Evolutionary conservation across 2,329 filamentous ascomycete species (phyloP).

Genomic region (Xenoacremonium recifei): DNA sequence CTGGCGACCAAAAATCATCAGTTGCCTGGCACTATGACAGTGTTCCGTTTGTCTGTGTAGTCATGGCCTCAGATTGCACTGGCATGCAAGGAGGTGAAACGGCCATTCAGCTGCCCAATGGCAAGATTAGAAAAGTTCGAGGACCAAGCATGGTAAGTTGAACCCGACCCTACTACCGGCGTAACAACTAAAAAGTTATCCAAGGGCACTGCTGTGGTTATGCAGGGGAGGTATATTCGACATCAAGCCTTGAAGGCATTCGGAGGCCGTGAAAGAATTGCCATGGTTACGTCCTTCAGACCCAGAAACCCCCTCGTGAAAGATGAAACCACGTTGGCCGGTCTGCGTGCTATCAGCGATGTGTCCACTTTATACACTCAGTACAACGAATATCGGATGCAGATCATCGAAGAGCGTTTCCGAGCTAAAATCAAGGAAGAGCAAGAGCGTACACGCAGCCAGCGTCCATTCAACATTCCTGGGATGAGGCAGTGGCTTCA

Average conservation of each 20-base stretch:
- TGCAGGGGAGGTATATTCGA: conserved; percentile 66
- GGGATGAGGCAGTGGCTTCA: conserved; percentile 15
- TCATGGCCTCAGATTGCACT: conserved; percentile 62
- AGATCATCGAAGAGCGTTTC: conserved; percentile 52
- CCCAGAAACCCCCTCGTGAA: conserved; percentile 51
- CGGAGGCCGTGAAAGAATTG: conserved; percentile 60
- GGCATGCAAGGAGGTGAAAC: conserved; percentile 66
- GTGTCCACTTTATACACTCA: conserved; percentile 11
- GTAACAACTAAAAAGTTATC: no score
- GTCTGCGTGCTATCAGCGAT: conserved; percentile 54
- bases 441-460: conserved; percentile 8
- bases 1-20: no score
- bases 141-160: conserved; percentile 40
- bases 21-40: conserved; percentile 64
- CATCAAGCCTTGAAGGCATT: conserved; percentile 61
- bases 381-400: conserved; percentile 13
- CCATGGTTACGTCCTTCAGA: conserved; percentile 65
- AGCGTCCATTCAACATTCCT: conserved; percentile 14
- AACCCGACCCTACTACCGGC: no score
- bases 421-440: conserved; percentile 14
- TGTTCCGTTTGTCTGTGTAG: conserved; percentile 67
- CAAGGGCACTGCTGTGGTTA: conserved; percentile 57
- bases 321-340: conserved; percentile 61
- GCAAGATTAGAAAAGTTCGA: conserved; percentile 54
- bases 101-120: conserved; percentile 49